Percentiles rank a stretch among this genome's conserved stretches.
Evolutionary conservation across 768 basidiomycete species (phyloP).

Genomic region (Suillus bovinus): DNA sequence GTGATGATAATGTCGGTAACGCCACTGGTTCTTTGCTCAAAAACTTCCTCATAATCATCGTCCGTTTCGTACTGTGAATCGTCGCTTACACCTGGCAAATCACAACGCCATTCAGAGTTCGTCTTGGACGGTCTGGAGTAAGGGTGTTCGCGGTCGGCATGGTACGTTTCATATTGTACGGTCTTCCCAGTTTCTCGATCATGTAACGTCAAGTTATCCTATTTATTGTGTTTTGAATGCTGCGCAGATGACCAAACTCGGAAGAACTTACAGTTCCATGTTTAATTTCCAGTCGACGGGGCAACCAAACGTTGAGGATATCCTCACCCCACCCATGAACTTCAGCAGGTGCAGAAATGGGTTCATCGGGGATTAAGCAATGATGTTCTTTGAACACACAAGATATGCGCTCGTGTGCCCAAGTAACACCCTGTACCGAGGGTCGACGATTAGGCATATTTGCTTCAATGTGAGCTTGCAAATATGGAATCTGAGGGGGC

Average conservation of each 20-base stretch:
- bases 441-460: constrained; percentile 20
- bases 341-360: constrained; percentile 37
- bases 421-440: constrained; percentile 19
- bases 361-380: constrained; percentile 40
- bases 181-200: constrained; percentile 41
- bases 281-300: constrained; percentile 35
- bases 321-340: constrained; percentile 39
- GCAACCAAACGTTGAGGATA: constrained; percentile 50
- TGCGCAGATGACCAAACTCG: neutral
- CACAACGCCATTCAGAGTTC: constrained; percentile 25
- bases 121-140: constrained; percentile 31
- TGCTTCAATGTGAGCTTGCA: constrained; percentile 25
- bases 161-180: constrained; percentile 47
- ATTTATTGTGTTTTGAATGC: neutral
- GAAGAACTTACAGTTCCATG: constrained; percentile 33
- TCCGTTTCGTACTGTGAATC: constrained; percentile 26
- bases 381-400: constrained; percentile 48
- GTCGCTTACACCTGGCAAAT: constrained; percentile 13
- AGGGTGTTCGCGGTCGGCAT: constrained; percentile 37
- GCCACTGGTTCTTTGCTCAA: constrained; percentile 39
- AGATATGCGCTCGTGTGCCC: constrained; percentile 40
- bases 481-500: constrained; percentile 25
- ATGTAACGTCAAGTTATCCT: constrained; percentile 44
- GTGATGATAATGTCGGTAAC: constrained; percentile 54
- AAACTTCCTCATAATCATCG: constrained; percentile 41